Base-by-base conservation (phyloP, 108 stramenopile species). In the Fistulifera solaris region DNA sequence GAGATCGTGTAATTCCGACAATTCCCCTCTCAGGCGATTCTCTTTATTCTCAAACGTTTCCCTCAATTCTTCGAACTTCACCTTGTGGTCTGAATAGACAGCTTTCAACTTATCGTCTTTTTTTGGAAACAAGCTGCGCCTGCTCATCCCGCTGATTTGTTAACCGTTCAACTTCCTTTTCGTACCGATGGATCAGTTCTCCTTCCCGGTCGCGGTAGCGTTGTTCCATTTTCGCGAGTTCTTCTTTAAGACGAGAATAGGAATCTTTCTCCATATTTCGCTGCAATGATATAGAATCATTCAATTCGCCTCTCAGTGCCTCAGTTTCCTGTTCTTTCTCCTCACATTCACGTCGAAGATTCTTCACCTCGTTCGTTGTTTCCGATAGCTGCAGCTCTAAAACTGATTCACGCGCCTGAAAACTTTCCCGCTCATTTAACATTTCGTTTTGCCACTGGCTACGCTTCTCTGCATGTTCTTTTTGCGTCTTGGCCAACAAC, bases 351-450 rank as follows among this genome's bases (percentile, higher is more conserved):
- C 17, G 1, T 35, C 28, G 46, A n/a, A 59, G 17, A 14, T 27
- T 38, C 18, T 47, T 27, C 5, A 59, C 23, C 7, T 8, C 21
- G 11, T 48, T 18, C 24, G 16, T 59, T 14, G 26, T 27, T 48
- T 59, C 74, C 11, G 40, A 26, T 8, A 76, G 40, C 46, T 67
- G 67, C 66, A 68, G 2, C 39, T 71, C 66, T 13, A 77, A 38
- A 6, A 49, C 15, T 1, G 47, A 39, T 43, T 52, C 52, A 17
- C 40, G 50, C 31, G 50, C 40, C 35, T 62, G 61, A 14, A 31
- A 43, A 1, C 52, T 27, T 50, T 67, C 55, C 24, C 66, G 56
- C 14, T 67, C 53, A 15, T 41, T 58, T 38, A 54, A 60, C 11
- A 66, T 26, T 27, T 69, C 60, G 11, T 48, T 38, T 14, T 45